Percentiles rank a stretch among this genome's conserved stretches.
Conservation (phyloP, 148 eudicot genomes). For the Fagopyrum homotropicum region DNA sequence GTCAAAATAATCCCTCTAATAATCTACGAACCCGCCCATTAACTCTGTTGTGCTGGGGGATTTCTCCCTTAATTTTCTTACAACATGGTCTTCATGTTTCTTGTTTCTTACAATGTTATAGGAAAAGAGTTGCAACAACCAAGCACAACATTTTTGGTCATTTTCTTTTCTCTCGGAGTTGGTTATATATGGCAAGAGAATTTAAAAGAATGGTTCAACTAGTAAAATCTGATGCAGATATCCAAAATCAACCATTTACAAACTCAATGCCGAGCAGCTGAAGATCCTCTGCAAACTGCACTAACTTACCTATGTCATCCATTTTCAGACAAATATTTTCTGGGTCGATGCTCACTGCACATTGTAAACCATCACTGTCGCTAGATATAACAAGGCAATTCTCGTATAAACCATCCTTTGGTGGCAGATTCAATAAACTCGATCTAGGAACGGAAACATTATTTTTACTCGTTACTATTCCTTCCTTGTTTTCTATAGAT, state of each 20-base stretch:
- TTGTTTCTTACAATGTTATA: no score
- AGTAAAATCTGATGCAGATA: neutral
- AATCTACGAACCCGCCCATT: no score
- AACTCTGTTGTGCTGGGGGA: no score
- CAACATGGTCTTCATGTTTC: no score
- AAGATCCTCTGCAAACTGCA: constrained; percentile 27
- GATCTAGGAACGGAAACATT: constrained; percentile 48
- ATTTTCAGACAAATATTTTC: constrained; percentile 53
- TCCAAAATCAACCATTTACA: constrained; percentile 21
- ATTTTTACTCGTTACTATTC: constrained; percentile 22
- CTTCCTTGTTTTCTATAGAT: constrained; percentile 30
- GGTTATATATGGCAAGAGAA: neutral
- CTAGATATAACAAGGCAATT: constrained; percentile 46
- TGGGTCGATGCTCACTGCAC: constrained; percentile 58
- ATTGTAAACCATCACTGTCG: constrained; percentile 39
- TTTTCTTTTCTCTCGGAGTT: no score
- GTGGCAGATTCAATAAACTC: constrained; percentile 73
- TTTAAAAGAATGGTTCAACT: constrained; percentile 2
- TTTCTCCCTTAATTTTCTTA: no score
- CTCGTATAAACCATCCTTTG: constrained; percentile 67
- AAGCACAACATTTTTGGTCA: no score
- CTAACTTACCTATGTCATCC: constrained; percentile 28
- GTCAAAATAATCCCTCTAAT: no score
- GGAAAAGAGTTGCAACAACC: no score
- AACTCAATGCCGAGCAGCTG: constrained; percentile 60